phyloP scores from a whole-genome alignment of 441 rosid genomes.

The Jatropha podagrica region DNA sequence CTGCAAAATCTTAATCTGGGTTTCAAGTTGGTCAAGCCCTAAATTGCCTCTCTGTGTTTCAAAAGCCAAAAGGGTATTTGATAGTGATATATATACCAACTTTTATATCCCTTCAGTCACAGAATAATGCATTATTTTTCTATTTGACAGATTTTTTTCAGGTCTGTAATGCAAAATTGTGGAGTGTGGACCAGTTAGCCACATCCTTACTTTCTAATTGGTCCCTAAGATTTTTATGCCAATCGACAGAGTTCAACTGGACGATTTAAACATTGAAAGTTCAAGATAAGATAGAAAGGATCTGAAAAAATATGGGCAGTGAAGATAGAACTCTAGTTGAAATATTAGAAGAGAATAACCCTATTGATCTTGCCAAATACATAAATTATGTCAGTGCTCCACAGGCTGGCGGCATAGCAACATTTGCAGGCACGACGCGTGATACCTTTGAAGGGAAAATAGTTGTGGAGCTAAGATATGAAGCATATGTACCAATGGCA shows the following conservation, averaged over 20 bases:
- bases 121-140: neutral
- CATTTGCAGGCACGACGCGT: slow-evolving; percentile 84
- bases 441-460: slow-evolving; percentile 77
- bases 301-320: slow-evolving; percentile 39
- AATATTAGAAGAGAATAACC: slow-evolving; percentile 63
- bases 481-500: slow-evolving; percentile 91
- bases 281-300: neutral
- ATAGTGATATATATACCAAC: neutral
- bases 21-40: neutral
- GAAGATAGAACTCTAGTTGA: slow-evolving; percentile 66
- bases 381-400: slow-evolving; percentile 71
- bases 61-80: slow-evolving; percentile 1
- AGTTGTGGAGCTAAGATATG: slow-evolving; percentile 76
- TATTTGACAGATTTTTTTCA: slow-evolving; percentile 12
- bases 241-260: neutral
- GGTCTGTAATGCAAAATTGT: neutral
- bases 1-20: neutral
- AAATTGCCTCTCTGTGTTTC: slow-evolving; percentile 1
- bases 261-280: slow-evolving; percentile 1
- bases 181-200: neutral
- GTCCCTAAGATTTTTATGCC: neutral
- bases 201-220: neutral
- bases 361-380: slow-evolving; percentile 57
- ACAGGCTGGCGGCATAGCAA: slow-evolving; percentile 78
- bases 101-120: neutral